Evolutionary conservation across 441 rosid genomes (phyloP).

Genomic region (Melastoma candidum): DNA sequence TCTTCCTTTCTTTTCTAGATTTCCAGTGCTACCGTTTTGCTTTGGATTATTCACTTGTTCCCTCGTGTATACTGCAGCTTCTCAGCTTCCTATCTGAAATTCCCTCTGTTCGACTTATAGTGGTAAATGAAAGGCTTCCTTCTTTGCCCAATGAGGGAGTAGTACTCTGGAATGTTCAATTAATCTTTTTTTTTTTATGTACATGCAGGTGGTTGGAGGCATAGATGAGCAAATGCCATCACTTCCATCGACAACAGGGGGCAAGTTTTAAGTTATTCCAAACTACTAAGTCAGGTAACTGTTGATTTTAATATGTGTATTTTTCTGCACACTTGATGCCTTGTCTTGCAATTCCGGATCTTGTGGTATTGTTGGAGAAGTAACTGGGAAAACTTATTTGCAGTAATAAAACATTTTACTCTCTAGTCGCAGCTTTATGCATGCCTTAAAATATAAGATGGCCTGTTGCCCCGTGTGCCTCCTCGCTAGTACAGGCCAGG

Average conservation of each 20-base stretch:
- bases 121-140: constrained; percentile 45
- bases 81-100: constrained; percentile 80
- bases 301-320: background rate
- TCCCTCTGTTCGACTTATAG: constrained; percentile 71
- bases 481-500: too few relatives aligned
- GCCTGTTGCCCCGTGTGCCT: too few relatives aligned
- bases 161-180: too few relatives aligned
- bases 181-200: background rate
- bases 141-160: background rate
- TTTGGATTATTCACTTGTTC: constrained; percentile 14
- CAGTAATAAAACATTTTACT: too few relatives aligned
- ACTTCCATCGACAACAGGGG: constrained; percentile 66
- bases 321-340: too few relatives aligned
- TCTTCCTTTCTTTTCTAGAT: constrained; percentile 6
- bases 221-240: constrained; percentile 77
- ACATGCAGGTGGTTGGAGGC: constrained; percentile 83
- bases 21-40: constrained; percentile 9
- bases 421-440: too few relatives aligned
- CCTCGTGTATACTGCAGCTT: constrained; percentile 38
- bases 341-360: too few relatives aligned
- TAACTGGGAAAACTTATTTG: too few relatives aligned
- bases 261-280: constrained; percentile 62
- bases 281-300: constrained; percentile 72
- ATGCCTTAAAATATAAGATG: too few relatives aligned
- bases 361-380: too few relatives aligned